Conservation (phyloP, 768 basidiomycete genomes). For the Leccinum variicolor region DNA sequence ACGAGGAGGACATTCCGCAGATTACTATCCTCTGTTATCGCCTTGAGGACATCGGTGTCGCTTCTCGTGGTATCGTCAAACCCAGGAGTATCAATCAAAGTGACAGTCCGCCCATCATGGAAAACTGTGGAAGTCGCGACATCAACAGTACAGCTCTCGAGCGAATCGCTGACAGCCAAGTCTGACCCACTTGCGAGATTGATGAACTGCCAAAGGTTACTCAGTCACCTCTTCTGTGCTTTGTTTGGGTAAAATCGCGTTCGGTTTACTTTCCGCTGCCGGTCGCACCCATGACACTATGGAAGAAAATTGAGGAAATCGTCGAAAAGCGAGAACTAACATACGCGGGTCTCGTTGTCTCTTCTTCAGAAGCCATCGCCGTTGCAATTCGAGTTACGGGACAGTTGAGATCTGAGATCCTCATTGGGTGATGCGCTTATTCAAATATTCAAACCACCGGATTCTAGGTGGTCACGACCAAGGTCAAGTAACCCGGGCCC, state of each 20-base stretch:
- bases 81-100: conserved; percentile 57
- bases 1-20: conserved; percentile 48
- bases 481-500: background rate
- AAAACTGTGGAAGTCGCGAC: conserved; percentile 37
- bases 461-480: background rate
- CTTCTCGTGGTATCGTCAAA: conserved; percentile 51
- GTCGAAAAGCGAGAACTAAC: background rate
- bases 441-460: background rate
- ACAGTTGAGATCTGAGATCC: background rate
- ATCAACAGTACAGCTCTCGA: conserved; percentile 24
- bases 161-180: conserved; percentile 22
- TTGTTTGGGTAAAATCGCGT: background rate
- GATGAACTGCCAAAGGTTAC: conserved; percentile 11
- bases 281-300: conserved; percentile 23
- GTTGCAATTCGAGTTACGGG: background rate
- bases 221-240: background rate
- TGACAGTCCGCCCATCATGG: conserved; percentile 40
- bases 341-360: conserved; percentile 19
- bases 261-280: conserved; percentile 26
- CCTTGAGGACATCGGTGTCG: conserved; percentile 43
- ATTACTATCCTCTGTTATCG: conserved; percentile 42
- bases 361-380: conserved; percentile 10
- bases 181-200: conserved; percentile 19
- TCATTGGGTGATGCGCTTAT: background rate
- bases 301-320: conserved; percentile 2